Percentiles rank a stretch among this genome's conserved stretches.
Evolutionary conservation across 192 early-diverging fungal genomes (phyloP).

Genomic region (Glomus cerebriforme): DNA sequence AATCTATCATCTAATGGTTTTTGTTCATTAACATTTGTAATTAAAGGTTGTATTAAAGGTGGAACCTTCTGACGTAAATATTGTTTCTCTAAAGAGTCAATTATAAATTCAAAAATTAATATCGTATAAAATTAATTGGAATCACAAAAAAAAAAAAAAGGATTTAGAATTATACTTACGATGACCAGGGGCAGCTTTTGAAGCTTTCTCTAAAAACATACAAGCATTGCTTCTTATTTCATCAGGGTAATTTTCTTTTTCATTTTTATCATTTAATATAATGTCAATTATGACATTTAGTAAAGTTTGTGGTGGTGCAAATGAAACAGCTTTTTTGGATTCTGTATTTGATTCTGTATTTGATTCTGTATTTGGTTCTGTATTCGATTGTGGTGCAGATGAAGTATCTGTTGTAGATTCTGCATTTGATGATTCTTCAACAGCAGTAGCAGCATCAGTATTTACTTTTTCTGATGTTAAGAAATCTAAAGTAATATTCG

Average conservation of each 20-base stretch:
- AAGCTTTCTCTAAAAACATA: conserved; percentile 46
- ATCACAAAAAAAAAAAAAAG: no score
- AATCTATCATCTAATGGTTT: not conserved
- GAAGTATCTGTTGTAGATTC: not conserved
- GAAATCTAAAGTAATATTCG: not conserved
- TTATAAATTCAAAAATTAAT: not conserved
- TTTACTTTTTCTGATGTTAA: conserved; percentile 26
- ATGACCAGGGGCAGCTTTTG: conserved; percentile 32
- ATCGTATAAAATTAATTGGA: not conserved
- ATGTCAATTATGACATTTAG: conserved; percentile 45
- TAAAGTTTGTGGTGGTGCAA: conserved; percentile 34
- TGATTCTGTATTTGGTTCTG: no score
- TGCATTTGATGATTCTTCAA: conserved; percentile 24
- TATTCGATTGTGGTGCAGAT: no score
- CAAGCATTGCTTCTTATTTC: conserved; percentile 55
- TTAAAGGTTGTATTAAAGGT: not conserved
- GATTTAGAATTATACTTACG: not conserved
- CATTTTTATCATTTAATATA: conserved; percentile 40
- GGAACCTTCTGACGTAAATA: not conserved
- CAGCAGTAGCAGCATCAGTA: conserved; percentile 1
- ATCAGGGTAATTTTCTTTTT: conserved; percentile 45
- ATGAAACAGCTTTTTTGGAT: no score
- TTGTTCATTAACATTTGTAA: not conserved
- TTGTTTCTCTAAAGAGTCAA: not conserved
- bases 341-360: no score